Evolutionary conservation across 257 asterid genomes (phyloP), one percentile per base, ranked within the genome.

Genomic region (Lycium ferocissimum): DNA sequence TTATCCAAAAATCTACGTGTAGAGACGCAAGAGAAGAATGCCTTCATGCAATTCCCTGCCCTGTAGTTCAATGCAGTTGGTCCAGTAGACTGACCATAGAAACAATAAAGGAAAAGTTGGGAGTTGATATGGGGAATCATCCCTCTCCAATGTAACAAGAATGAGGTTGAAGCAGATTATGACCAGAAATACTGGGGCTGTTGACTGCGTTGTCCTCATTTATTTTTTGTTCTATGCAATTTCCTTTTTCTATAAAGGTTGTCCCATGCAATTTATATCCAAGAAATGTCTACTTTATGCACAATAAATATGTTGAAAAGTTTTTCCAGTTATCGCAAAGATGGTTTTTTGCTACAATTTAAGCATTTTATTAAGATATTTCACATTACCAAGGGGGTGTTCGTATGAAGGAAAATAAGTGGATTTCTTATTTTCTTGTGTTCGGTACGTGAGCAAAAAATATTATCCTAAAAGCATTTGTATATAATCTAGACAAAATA

Each of bases 251-350:
- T 37, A 37, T 14, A 11, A 69, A 15, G 76, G 53, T 69, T 69
- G 76, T 69, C 37, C 76, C 26, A 10, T 69, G 51, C 26, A 37
- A 69, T 37, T 69, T 69, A 69, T 37, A 37, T 9, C 76, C 76
- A 69, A 15, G 76, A 38, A 69, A 69, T 69, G 26, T 69, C 14
- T 69, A 69, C 76, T 38, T 69, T 69, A 69, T 37, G 76, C 76
- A 69, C 76, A 69, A 7, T 69, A 69, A 37, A 69, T 38, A 2
- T 54, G 59, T 54, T 54, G 59, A 13, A 54, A 2, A 13, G 59
- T 13, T 54, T 54, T 54, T 12, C 1, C 59, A 54, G 59, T 54
- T 54, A 54, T 13, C 59, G 6, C 18, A 54, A 40, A 54, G n/a
- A 54, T 54, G 18, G 18, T 54, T 54, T 54, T 54, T 54, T 12